Evolutionary conservation across 352 stramenopile genomes (phyloP), one percentile per base, ranked within the genome.

Genomic region (Thalassiosira mediterranea): DNA sequence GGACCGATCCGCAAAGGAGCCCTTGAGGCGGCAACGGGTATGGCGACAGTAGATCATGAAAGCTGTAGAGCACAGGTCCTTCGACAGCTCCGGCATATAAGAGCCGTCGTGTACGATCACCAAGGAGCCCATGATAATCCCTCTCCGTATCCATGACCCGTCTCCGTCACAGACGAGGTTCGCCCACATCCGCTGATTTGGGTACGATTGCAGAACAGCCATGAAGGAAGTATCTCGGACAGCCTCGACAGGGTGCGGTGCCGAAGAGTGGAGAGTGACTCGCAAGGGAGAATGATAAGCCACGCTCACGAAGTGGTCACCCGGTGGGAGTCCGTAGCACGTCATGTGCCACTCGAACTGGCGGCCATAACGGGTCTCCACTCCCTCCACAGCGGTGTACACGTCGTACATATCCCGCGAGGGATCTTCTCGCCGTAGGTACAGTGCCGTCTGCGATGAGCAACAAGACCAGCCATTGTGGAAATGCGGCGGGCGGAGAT

Each of bases 141-240:
- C 38, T 0, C 25, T 4, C 3, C 28, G 17, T 26, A 67, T 40
- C 58, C 58, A 67, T 2, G n/a, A 15, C 4, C 58, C 58, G 42
- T 67, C 58, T 0, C 42, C 58, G 8, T 57, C 40, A 0, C 44
- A 1, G n/a, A 38, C 1, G 0, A 67, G 29, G 25, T 40, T 0
- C 0, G 37, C 1, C 58, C 58, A 67, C 1, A 67, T 0, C 25
- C 38, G 25, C 0, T 34, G 0, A 13, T 56, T 66, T 42, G 2
- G 26, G 19, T 26, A 56, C n/a, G 15, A 46, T 0, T 67, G 42
- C 0, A 67, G 40, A 0, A 23, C 13, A 19, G 0, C 38, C 4
- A 3, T 11, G 13, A 64, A 48, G n/a, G n/a, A n/a, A n/a, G n/a
- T n/a, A n/a, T 8, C 29, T 8, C 21, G 8, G 13, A 25, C 1